Evolutionary conservation across 345 rosid species (phyloP).

Genomic region (Populus nigra): DNA sequence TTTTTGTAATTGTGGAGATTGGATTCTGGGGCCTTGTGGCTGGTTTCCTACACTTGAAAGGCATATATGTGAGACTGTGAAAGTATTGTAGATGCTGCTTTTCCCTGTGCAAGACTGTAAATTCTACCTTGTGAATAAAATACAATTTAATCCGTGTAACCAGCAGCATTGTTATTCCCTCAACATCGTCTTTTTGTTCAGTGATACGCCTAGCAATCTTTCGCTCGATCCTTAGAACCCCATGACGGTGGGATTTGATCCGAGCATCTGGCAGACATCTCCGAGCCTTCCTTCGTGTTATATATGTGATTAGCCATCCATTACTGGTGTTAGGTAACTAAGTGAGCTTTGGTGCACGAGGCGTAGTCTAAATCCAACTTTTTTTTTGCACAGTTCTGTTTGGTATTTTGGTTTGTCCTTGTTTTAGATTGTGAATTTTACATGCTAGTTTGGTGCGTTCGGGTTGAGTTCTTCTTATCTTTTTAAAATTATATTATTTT

Average conservation of each 20-base stretch:
- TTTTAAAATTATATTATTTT: too few relatives aligned
- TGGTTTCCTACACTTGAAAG: constrained; percentile 44
- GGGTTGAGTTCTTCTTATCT: too few relatives aligned
- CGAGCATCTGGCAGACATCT: neutral
- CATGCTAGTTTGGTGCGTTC: too few relatives aligned
- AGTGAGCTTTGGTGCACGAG: too few relatives aligned
- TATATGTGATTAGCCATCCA: neutral
- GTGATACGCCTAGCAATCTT: neutral
- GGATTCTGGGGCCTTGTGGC: constrained; percentile 51
- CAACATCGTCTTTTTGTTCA: neutral
- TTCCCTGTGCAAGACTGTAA: neutral
- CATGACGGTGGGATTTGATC: neutral
- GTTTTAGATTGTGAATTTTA: too few relatives aligned
- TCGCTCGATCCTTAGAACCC: neutral
- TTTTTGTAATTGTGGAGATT: constrained; percentile 47
- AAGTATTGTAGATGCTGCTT: neutral
- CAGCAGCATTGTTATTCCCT: neutral
- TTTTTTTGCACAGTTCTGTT: too few relatives aligned
- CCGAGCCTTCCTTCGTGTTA: neutral
- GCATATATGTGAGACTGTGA: constrained; percentile 41
- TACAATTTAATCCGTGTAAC: neutral
- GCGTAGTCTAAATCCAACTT: too few relatives aligned
- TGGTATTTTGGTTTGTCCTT: too few relatives aligned
- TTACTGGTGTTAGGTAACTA: too few relatives aligned
- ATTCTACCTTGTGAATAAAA: neutral